These are phyloP conservation scores for Orbilia brochopaga DNA, from an alignment of 2,329 filamentous ascomycete genomes.

Conservation along the genomic window DNA sequence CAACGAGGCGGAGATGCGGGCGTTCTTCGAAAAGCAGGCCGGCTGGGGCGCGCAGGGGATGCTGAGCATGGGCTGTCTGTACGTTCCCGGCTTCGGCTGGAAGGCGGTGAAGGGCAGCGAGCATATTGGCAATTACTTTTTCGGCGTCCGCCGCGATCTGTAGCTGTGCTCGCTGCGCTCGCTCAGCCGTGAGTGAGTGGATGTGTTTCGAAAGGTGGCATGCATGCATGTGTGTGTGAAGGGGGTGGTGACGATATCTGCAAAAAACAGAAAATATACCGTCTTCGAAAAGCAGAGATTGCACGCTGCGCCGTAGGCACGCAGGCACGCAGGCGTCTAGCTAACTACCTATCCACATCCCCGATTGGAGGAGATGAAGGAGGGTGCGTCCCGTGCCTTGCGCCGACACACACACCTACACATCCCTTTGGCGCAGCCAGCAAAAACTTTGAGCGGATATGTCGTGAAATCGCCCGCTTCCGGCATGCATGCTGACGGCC, in stretches of 20 bases:
- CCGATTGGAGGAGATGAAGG: constrained; percentile 27
- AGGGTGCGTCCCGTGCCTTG: constrained; percentile 33
- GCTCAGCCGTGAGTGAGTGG: too few relatives aligned
- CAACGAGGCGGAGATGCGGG: constrained; percentile 77
- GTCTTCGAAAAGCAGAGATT: not conserved
- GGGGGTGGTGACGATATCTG: not conserved
- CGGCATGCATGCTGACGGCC: constrained; percentile 13
- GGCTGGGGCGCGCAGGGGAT: constrained; percentile 57
- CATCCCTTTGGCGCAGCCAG: not conserved
- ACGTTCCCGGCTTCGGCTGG: constrained; percentile 90
- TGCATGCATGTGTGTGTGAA: too few relatives aligned
- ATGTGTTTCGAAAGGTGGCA: not conserved
- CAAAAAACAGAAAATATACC: constrained; percentile 9
- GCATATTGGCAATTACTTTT: constrained; percentile 93
- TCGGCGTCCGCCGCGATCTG: constrained; percentile 71
- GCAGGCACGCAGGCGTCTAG: too few relatives aligned
- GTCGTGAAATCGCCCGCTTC: constrained; percentile 20
- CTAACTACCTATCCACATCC: constrained; percentile 1
- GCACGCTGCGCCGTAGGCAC: not conserved
- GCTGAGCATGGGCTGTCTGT: constrained; percentile 77
- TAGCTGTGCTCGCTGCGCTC: constrained; percentile 51
- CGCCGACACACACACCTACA: too few relatives aligned
- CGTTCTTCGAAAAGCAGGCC: constrained; percentile 59
- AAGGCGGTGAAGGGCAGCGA: constrained; percentile 80
- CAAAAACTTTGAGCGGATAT: constrained; percentile 6